phyloP scores from a whole-genome alignment of 2,329 filamentous ascomycete genomes.

The Talaromyces sp. region DNA sequence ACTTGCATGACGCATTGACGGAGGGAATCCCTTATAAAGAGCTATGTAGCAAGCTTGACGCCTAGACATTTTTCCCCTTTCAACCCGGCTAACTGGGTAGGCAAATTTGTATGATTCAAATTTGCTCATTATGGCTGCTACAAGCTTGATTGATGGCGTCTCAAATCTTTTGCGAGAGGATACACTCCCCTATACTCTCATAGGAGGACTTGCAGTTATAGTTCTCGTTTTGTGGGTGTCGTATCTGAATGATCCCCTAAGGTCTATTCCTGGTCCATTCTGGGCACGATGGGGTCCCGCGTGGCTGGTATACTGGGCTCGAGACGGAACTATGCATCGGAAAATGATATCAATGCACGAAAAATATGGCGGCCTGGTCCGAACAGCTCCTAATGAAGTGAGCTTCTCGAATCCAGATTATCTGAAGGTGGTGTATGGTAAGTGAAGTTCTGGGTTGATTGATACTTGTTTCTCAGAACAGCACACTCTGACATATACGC shows the following conservation, averaged over 20 bases:
- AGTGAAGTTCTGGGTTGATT: neutral
- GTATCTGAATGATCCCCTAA: conserved; percentile 23
- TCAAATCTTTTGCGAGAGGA: neutral
- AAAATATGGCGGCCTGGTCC: conserved; percentile 21
- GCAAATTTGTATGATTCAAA: neutral
- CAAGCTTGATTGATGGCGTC: neutral
- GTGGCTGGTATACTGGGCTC: conserved; percentile 22
- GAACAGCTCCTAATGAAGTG: conserved; percentile 19
- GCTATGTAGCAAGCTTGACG: neutral
- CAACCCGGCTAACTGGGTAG: neutral
- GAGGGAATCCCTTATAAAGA: neutral
- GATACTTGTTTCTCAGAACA: neutral
- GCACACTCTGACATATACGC: neutral
- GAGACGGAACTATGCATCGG: conserved; percentile 13
- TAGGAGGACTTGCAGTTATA: neutral
- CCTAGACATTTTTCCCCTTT: neutral
- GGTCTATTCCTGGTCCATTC: conserved; percentile 31
- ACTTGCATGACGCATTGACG: neutral
- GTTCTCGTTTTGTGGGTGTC: neutral
- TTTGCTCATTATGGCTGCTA: neutral
- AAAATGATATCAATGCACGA: conserved; percentile 20
- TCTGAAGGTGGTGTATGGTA: conserved; percentile 24
- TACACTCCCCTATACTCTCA: neutral
- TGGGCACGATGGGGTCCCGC: conserved; percentile 26
- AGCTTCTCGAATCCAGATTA: conserved; percentile 19